Conservation (phyloP, 768 basidiomycete species). For the Panus rudis region DNA sequence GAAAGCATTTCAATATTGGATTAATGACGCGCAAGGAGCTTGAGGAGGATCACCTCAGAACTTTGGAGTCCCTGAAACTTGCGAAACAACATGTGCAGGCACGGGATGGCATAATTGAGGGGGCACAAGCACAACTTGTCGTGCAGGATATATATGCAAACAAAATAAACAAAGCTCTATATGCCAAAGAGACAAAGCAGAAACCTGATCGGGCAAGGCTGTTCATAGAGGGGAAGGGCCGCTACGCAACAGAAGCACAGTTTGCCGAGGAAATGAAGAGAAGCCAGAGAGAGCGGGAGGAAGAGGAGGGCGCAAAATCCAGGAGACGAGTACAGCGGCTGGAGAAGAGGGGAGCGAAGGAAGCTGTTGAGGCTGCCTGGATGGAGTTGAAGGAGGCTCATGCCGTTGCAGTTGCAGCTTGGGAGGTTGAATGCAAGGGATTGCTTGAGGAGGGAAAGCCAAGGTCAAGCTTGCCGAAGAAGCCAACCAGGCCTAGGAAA, state of each 20-base stretch:
- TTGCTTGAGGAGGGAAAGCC: neutral
- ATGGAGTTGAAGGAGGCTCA: neutral
- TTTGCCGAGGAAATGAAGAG: neutral
- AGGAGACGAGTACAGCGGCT: neutral
- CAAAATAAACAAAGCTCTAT: neutral
- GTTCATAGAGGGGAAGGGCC: neutral
- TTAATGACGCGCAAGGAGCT: no score
- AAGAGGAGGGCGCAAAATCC: neutral
- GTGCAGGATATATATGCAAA: no score
- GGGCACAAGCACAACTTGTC: no score
- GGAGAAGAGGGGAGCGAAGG: neutral
- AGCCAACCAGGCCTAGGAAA: no score
- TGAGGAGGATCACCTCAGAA: no score
- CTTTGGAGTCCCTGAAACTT: neutral
- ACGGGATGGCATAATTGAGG: no score
- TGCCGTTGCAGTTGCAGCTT: neutral
- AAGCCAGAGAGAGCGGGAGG: neutral
- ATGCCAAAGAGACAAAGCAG: slow-evolving; percentile 1
- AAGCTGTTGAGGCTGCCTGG: neutral
- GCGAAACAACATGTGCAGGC: neutral
- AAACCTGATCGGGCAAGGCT: neutral
- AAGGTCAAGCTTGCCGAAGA: slow-evolving; percentile 1
- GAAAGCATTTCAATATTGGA: no score
- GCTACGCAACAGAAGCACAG: neutral
- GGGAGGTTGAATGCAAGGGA: neutral